Conservation (phyloP, 108 stramenopile species). For the Cyclotella sp. region DNA sequence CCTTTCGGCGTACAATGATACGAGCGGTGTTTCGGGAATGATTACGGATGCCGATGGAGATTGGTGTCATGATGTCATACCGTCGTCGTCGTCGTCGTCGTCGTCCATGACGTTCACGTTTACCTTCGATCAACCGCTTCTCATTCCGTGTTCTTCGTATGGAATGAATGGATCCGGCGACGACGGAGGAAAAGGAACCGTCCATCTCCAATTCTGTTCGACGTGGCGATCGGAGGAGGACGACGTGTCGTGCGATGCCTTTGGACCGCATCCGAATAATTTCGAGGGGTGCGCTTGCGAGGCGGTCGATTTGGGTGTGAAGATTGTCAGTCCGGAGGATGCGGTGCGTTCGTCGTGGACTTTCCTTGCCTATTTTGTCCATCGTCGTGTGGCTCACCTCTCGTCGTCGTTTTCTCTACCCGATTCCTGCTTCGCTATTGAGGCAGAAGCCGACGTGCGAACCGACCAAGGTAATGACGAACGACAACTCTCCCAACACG, state of each 20-base stretch:
- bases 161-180: neutral
- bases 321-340: constrained; percentile 11
- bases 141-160: neutral
- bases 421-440: neutral
- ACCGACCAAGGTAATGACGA: neutral
- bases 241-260: constrained; percentile 6
- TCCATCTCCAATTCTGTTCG: constrained; percentile 15
- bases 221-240: neutral
- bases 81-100: neutral
- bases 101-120: neutral
- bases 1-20: neutral
- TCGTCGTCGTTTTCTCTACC: neutral
- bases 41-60: constrained; percentile 18
- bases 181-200: neutral
- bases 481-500: neutral
- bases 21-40: neutral
- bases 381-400: neutral
- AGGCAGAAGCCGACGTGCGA: constrained; percentile 8
- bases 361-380: too few relatives aligned
- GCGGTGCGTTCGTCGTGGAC: neutral
- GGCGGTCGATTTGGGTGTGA: constrained; percentile 26
- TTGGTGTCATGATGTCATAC: constrained; percentile 4
- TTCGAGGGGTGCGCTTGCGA: constrained; percentile 19
- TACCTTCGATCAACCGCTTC: neutral
- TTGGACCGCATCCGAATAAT: constrained; percentile 1